Percentiles rank a stretch among this genome's conserved stretches.
These are phyloP conservation scores for Endocalyx cinctus DNA, from an alignment of 2,329 filamentous ascomycete genomes.

Conservation along the genomic window DNA sequence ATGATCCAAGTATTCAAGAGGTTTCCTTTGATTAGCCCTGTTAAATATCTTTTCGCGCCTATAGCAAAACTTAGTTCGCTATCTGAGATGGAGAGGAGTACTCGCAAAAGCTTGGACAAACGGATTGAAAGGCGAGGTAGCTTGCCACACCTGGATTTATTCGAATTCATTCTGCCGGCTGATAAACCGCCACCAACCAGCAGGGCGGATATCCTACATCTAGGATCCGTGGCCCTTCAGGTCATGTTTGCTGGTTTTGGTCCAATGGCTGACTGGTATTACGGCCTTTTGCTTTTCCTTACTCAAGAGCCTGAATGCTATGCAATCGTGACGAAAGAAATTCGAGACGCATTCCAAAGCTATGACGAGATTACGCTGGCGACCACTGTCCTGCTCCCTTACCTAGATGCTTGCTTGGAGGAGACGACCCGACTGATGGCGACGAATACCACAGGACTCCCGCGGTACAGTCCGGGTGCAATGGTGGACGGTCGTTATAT, in stretches of 20 bases:
- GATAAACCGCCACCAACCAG: slow-evolving; percentile 3
- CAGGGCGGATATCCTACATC: slow-evolving; percentile 6
- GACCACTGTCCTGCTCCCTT: slow-evolving; percentile 20
- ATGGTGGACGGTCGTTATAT: slow-evolving; percentile 17
- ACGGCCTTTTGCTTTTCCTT: slow-evolving; percentile 12
- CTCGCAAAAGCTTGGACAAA: slow-evolving; percentile 4
- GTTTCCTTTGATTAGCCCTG: slow-evolving; percentile 10
- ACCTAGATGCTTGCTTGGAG: slow-evolving; percentile 29
- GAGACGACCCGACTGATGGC: slow-evolving; percentile 30
- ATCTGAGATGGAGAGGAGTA: slow-evolving; percentile 5
- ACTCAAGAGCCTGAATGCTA: slow-evolving; percentile 20
- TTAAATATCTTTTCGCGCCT: slow-evolving; percentile 12
- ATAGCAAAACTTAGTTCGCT: slow-evolving; percentile 3
- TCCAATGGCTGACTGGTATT: slow-evolving; percentile 10
- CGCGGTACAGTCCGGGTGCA: slow-evolving; percentile 16
- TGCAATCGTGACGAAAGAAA: slow-evolving; percentile 22
- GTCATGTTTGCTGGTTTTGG: slow-evolving; percentile 14
- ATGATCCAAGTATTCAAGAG: slow-evolving; percentile 10
- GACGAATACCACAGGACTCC: slow-evolving; percentile 17
- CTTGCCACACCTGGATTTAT: slow-evolving; percentile 13
- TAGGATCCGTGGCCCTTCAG: slow-evolving; percentile 10
- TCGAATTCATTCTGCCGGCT: slow-evolving; percentile 11
- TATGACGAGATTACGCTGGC: slow-evolving; percentile 24
- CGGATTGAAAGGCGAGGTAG: slow-evolving; percentile 10
- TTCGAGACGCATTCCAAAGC: slow-evolving; percentile 23